Evolutionary conservation across 768 basidiomycete species (phyloP).

Genomic region (Daedaleopsis sinensis): DNA sequence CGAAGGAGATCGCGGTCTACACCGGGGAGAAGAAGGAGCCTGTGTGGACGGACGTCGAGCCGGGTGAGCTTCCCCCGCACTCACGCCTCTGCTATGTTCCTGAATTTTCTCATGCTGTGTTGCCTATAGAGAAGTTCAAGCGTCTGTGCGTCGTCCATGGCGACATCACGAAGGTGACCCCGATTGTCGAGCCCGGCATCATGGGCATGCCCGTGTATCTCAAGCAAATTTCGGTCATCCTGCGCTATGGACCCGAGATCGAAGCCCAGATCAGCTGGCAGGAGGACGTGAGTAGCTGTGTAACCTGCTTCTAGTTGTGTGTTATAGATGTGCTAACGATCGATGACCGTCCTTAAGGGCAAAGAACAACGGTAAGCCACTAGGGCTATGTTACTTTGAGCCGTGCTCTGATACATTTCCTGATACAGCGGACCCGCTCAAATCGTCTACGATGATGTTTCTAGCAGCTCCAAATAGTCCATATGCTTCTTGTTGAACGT

Average conservation of each 20-base stretch:
- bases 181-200: background rate
- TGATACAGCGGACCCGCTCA: conserved; percentile 11
- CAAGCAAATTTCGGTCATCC: conserved; percentile 40
- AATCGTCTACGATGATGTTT: conserved; percentile 16
- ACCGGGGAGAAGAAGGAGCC: conserved; percentile 32
- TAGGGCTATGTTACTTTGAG: background rate
- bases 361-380: conserved; percentile 14
- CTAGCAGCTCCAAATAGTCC: background rate
- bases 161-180: conserved; percentile 32
- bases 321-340: no score
- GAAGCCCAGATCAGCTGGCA: conserved; percentile 50
- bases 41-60: conserved; percentile 38
- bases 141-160: conserved; percentile 38
- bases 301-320: no score
- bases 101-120: no score
- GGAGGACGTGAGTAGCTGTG: conserved; percentile 29
- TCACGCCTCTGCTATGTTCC: no score
- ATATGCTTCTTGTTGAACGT: background rate
- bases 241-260: conserved; percentile 48
- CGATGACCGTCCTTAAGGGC: no score
- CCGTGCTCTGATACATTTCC: background rate
- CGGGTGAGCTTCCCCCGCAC: no score
- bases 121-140: conserved; percentile 34
- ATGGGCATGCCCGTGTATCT: conserved; percentile 18
- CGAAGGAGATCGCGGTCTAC: conserved; percentile 34